Conservation (phyloP, 345 rosid species). For the Pugionium cornutum region DNA sequence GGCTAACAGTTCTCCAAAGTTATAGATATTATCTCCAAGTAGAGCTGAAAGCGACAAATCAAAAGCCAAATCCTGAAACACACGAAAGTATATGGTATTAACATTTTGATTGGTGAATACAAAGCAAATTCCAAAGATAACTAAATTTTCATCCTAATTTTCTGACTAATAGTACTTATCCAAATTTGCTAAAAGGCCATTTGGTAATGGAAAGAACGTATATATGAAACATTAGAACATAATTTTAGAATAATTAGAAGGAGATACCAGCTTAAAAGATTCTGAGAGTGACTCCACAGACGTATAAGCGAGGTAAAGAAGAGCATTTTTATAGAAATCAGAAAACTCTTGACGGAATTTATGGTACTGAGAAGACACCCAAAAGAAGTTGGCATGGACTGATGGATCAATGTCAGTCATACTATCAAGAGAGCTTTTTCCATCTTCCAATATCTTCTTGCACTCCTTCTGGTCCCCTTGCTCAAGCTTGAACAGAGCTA, state of each 20-base stretch:
- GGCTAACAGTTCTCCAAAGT: conserved; percentile 96
- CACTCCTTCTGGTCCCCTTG: conserved; percentile 81
- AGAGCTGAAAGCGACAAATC: conserved; percentile 95
- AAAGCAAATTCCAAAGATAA: background rate
- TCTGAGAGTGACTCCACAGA: conserved; percentile 46
- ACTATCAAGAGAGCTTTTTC: conserved; percentile 72
- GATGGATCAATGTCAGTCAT: conserved; percentile 99
- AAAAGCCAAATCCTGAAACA: conserved; percentile 86
- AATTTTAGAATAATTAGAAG: background rate
- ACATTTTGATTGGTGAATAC: conserved; percentile 5
- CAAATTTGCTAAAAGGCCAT: background rate
- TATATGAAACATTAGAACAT: background rate
- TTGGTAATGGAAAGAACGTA: background rate
- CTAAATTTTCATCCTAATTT: background rate
- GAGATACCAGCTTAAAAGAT: conserved; percentile 40
- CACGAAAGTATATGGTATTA: background rate
- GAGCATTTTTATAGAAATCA: conserved; percentile 43
- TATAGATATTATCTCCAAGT: conserved; percentile 93
- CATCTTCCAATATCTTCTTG: conserved; percentile 89
- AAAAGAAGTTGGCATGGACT: conserved; percentile 82
- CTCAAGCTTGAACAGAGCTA: conserved; percentile 83
- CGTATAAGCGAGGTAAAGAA: conserved; percentile 44
- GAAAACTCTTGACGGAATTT: conserved; percentile 43
- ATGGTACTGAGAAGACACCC: conserved; percentile 85
- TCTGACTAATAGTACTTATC: no score